Evolutionary conservation across 2,329 filamentous ascomycete genomes (phyloP), one percentile per base, ranked within the genome.

Genomic region (Colletotrichum musicola): DNA sequence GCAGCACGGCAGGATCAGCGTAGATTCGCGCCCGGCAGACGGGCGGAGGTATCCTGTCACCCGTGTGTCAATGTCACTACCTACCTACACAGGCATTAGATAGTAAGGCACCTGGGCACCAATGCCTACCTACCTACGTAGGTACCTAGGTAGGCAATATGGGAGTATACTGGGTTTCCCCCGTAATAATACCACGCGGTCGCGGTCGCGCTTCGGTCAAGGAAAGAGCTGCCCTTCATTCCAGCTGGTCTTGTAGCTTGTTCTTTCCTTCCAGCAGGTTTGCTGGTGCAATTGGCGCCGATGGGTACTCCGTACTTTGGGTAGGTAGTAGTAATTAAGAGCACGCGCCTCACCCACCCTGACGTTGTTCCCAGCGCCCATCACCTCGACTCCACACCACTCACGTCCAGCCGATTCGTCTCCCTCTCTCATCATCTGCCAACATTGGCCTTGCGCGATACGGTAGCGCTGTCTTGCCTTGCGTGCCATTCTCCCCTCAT

Each of bases 121-220:
- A 13, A 47, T 18, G 16, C 4, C 46, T 12, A 49, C 60, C 20
- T 63, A 35, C 49, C 27, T 64, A 35, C 49, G 20, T 64, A n/a
- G 18, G 12, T 59, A 42, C 60, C 47, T 62, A 27, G 49, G 20
- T 25, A 27, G 49, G 20, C n/a, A 49, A 49, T n/a, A 30, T 54
- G 46, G 18, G 9, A n/a, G n/a, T 47, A 20, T 18, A 7, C 16
- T 25, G 18, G 46, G 46, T 49, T n/a, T 49, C n/a, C 46, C 40
- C 16, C 40, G 40, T 42, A 4, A 42, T 2, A n/a, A n/a, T 13
- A 42, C 13, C 40, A 42, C 13, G 40, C 40, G 13, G 4, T n/a
- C 40, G 40, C 40, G 40, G 40, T 42, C 40, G 40, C 40, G 40
- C 40, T 14, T 14, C 16, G 14, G 40, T 42, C 40, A 42, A n/a